Percentiles rank a stretch among this genome's conserved stretches.
Evolutionary conservation across 805 yeast species (phyloP).

Genomic region (Candida tibetensis): DNA sequence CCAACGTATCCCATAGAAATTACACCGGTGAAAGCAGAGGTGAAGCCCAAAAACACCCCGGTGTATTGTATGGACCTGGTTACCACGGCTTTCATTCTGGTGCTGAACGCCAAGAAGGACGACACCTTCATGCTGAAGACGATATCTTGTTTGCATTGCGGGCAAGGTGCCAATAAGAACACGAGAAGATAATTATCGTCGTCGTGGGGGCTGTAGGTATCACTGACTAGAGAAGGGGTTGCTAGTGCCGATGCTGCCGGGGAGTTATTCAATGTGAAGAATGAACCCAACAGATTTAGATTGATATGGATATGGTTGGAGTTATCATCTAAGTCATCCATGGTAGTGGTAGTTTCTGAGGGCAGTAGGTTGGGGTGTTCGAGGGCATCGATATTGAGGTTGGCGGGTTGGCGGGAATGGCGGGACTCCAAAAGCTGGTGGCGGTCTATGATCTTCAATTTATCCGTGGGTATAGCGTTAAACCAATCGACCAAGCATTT

Average conservation of each 20-base stretch:
- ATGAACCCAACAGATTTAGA: background rate
- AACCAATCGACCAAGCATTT: slow-evolving; percentile 43
- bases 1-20: slow-evolving; percentile 39
- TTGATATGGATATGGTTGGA: slow-evolving; percentile 2
- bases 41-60: slow-evolving; percentile 31
- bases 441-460: slow-evolving; percentile 14
- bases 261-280: background rate
- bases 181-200: slow-evolving; percentile 1
- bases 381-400: too few relatives aligned
- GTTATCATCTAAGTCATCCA: slow-evolving; percentile 2
- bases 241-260: background rate
- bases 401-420: too few relatives aligned
- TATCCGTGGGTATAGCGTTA: slow-evolving; percentile 30
- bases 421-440: background rate
- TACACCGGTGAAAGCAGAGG: slow-evolving; percentile 41
- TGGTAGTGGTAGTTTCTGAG: background rate
- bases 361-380: too few relatives aligned
- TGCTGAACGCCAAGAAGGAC: slow-evolving; percentile 19
- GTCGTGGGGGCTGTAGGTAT: background rate
- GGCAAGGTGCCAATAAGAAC: slow-evolving; percentile 32
- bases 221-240: background rate
- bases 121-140: slow-evolving; percentile 32
- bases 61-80: slow-evolving; percentile 27
- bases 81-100: slow-evolving; percentile 15
- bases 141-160: slow-evolving; percentile 40